Conservation (phyloP, 768 basidiomycete genomes). For the Fomitopsis serialis region DNA sequence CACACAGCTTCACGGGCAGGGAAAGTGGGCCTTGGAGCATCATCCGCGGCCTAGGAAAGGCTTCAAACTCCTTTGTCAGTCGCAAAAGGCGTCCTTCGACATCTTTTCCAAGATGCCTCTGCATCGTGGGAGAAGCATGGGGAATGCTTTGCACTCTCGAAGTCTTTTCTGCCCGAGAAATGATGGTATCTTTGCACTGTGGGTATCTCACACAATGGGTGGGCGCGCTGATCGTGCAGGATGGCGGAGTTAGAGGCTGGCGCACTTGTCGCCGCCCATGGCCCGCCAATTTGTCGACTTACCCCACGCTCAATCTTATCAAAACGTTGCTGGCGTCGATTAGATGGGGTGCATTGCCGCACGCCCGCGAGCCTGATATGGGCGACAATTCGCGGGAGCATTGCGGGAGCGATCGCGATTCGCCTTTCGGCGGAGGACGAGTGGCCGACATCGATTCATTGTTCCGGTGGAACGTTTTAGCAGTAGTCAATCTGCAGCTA, state of each 20-base stretch:
- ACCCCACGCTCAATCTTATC: slow-evolving; percentile 14
- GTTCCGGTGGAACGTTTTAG: not conserved
- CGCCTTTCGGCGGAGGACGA: not conserved
- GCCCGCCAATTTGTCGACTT: not conserved
- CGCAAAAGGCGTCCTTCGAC: no score
- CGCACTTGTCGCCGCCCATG: slow-evolving; percentile 1
- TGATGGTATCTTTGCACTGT: no score
- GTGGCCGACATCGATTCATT: not conserved
- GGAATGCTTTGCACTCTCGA: no score
- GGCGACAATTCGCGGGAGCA: slow-evolving; percentile 16
- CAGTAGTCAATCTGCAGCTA: slow-evolving; percentile 1
- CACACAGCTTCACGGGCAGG: no score
- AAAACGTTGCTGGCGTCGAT: slow-evolving; percentile 1
- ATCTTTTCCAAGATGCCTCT: no score
- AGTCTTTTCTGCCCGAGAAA: no score
- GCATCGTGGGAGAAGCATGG: no score
- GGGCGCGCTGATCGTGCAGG: not conserved
- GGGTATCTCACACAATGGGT: not conserved
- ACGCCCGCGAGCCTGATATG: slow-evolving; percentile 13
- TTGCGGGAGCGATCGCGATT: not conserved
- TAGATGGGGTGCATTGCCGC: slow-evolving; percentile 13
- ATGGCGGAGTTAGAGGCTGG: not conserved
- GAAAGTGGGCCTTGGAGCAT: no score
- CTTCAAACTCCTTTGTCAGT: no score
- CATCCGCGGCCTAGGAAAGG: no score